Conservation (phyloP, 176 grass and related monocot genomes). For the Tillandsia fasciculata region DNA sequence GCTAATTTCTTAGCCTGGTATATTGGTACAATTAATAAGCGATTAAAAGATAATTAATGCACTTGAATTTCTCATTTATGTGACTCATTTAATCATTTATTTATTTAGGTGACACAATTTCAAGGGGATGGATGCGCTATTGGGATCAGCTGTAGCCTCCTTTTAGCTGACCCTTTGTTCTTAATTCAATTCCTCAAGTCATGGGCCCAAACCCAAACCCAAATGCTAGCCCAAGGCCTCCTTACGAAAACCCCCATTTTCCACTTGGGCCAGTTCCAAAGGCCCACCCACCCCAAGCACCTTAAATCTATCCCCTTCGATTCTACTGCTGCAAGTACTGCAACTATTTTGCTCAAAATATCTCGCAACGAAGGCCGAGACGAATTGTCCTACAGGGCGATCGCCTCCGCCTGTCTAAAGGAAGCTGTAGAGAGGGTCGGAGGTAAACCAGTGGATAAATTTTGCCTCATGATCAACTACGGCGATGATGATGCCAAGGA, state of each 20-base stretch:
- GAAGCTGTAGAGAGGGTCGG: conserved; percentile 18
- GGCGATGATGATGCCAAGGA: neutral
- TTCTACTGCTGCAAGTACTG: neutral
- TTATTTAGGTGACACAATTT: conserved; percentile 57
- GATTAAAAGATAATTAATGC: too few species aligned
- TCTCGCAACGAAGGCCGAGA: neutral
- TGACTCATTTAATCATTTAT: neutral
- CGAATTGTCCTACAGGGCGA: conserved; percentile 5
- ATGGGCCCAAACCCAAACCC: conserved; percentile 48
- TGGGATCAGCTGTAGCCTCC: conserved; percentile 56
- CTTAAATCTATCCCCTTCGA: conserved; percentile 34
- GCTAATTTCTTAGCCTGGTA: neutral
- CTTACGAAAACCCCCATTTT: conserved; percentile 29
- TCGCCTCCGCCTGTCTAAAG: conserved; percentile 33
- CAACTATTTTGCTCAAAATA: conserved; percentile 44
- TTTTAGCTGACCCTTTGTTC: conserved; percentile 55
- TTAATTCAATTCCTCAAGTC: conserved; percentile 53
- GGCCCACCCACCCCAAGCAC: conserved; percentile 17
- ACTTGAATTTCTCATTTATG: too few species aligned
- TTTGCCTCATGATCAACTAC: conserved; percentile 26
- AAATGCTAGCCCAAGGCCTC: conserved; percentile 23
- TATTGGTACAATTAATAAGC: neutral
- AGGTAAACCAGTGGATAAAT: neutral
- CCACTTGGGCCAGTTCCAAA: conserved; percentile 58
- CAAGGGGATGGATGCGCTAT: conserved; percentile 50